phyloP scores from a whole-genome alignment of 345 rosid genomes.

The Melastoma malabathricum region DNA sequence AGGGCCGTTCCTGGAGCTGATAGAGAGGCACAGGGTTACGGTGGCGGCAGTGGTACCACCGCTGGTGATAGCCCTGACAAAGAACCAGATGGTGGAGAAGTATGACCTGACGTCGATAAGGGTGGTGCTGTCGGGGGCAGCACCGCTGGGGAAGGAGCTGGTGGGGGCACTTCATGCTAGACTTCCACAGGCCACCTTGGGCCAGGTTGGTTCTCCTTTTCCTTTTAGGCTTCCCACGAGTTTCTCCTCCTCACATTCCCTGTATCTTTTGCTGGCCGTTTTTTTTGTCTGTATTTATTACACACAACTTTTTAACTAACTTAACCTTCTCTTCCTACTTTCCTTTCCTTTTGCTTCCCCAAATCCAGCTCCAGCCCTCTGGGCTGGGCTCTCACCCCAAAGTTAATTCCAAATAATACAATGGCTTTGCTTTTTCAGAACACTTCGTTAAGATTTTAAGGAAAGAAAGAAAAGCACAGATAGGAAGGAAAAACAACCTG shows the following conservation, averaged over 20 bases:
- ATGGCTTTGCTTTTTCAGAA: too few relatives aligned
- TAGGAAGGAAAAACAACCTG: too few relatives aligned
- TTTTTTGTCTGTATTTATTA: too few relatives aligned
- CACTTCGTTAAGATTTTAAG: too few relatives aligned
- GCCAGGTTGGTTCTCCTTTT: constrained; percentile 40
- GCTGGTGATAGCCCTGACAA: constrained; percentile 64
- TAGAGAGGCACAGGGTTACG: constrained; percentile 56
- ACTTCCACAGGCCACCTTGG: constrained; percentile 66
- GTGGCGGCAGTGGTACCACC: constrained; percentile 89
- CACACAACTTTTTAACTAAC: too few relatives aligned
- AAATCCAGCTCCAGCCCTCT: too few relatives aligned
- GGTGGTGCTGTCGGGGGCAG: constrained; percentile 82
- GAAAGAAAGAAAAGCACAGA: too few relatives aligned
- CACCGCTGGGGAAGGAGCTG: constrained; percentile 87
- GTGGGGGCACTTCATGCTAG: constrained; percentile 52
- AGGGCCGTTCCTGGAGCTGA: constrained; percentile 48
- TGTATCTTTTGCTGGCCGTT: not conserved
- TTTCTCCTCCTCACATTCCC: not conserved
- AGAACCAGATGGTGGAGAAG: constrained; percentile 50
- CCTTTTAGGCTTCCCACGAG: not conserved
- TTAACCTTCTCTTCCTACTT: too few relatives aligned
- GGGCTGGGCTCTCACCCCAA: too few relatives aligned
- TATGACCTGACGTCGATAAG: constrained; percentile 61
- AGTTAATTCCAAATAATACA: too few relatives aligned
- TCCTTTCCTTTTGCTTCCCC: too few relatives aligned